A percentile compares a stretch with the other conserved stretches of the same genome.
Evolutionary conservation across 129 eudicot species (phyloP).

Genomic region (Pseudognaphalium luteoalbum): DNA sequence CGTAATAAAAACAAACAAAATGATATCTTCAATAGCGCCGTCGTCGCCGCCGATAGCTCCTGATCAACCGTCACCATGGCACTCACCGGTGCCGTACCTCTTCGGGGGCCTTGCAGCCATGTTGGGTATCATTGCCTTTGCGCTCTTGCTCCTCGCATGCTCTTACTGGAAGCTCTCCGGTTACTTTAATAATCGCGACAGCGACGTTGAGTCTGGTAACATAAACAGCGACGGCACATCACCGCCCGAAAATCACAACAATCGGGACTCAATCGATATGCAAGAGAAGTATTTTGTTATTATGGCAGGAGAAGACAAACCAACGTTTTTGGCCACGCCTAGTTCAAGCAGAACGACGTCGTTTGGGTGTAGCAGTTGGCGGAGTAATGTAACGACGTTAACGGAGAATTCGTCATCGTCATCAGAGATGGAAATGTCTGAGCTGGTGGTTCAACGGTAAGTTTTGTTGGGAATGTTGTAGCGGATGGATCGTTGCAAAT

Average conservation of each 20-base stretch:
- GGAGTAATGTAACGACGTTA: constrained; percentile 26
- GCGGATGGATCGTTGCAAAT: not conserved
- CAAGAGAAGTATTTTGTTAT: constrained; percentile 58
- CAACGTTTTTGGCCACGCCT: constrained; percentile 65
- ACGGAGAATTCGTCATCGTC: constrained; percentile 25
- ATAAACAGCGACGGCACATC: constrained; percentile 12
- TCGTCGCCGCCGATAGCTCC: constrained; percentile 29
- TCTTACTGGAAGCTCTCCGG: constrained; percentile 84
- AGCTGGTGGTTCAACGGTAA: not conserved
- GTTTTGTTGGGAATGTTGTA: not conserved
- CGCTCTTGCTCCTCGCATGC: constrained; percentile 70
- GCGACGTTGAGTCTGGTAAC: constrained; percentile 49
- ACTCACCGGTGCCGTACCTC: constrained; percentile 76
- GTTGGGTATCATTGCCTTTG: constrained; percentile 72
- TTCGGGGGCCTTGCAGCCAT: constrained; percentile 89
- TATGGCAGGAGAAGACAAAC: constrained; percentile 68
- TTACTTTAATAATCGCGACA: constrained; percentile 29
- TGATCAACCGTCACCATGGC: constrained; percentile 59
- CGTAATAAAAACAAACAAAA: not conserved
- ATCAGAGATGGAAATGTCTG: constrained; percentile 28
- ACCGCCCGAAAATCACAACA: constrained; percentile 4
- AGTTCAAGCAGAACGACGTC: constrained; percentile 60
- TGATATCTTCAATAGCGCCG: constrained; percentile 25
- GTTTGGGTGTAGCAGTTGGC: constrained; percentile 51
- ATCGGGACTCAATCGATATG: constrained; percentile 22